Conservation (phyloP, 2,329 filamentous ascomycete species). For the Fusarium sp. region DNA sequence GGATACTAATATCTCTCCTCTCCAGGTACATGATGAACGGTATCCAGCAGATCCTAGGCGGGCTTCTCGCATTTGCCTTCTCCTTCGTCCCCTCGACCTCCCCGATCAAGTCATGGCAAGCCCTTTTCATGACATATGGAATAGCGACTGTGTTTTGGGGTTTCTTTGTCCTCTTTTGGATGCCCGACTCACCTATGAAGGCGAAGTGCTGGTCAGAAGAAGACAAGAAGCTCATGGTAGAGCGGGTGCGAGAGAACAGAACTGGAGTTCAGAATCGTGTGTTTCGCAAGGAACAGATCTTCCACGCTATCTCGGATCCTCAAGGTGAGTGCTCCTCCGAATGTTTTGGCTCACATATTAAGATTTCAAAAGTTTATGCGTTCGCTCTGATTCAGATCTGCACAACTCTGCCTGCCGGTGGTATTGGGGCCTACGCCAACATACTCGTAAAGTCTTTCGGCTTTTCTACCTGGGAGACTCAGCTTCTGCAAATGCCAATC, state of each 20-base stretch:
- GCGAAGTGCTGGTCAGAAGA: slow-evolving; percentile 75
- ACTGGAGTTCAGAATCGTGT: slow-evolving; percentile 69
- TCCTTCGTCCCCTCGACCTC: slow-evolving; percentile 60
- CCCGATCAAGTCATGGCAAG: slow-evolving; percentile 73
- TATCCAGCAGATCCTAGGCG: slow-evolving; percentile 77
- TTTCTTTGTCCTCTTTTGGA: slow-evolving; percentile 68
- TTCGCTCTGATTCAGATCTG: slow-evolving; percentile 74
- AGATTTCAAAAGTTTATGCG: slow-evolving; percentile 57
- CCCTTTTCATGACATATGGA: slow-evolving; percentile 74
- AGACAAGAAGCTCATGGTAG: slow-evolving; percentile 72
- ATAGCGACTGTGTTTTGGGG: slow-evolving; percentile 71
- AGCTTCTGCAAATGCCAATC: slow-evolving; percentile 80
- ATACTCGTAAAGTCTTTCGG: slow-evolving; percentile 78
- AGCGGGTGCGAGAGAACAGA: slow-evolving; percentile 69
- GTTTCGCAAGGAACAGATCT: slow-evolving; percentile 58
- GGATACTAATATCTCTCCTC: not conserved
- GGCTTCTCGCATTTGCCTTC: slow-evolving; percentile 74
- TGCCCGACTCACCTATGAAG: slow-evolving; percentile 77
- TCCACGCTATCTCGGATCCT: slow-evolving; percentile 69
- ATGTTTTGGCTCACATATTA: not conserved
- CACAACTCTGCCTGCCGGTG: slow-evolving; percentile 78
- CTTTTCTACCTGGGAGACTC: slow-evolving; percentile 74
- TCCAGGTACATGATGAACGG: slow-evolving; percentile 77
- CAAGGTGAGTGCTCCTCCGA: slow-evolving; percentile 56
- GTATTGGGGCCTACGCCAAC: slow-evolving; percentile 77